Conservation (phyloP, 2,329 filamentous ascomycete genomes). For the Xylaria sp. region DNA sequence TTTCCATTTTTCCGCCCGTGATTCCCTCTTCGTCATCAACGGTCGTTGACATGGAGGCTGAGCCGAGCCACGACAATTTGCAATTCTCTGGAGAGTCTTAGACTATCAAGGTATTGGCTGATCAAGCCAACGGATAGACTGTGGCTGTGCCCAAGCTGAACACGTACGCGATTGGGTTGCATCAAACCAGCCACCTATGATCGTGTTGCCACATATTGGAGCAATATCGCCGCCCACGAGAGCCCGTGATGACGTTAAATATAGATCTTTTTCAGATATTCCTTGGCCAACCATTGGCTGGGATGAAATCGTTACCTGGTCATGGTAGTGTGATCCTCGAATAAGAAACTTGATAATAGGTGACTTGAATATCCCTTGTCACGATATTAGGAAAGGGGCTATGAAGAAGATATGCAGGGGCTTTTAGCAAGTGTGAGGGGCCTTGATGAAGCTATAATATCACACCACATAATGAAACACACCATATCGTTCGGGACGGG, state of each 20-base stretch:
- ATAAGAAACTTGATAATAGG: not conserved
- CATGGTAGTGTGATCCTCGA: constrained; percentile 1
- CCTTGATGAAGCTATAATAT: not conserved
- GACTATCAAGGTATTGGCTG: not conserved
- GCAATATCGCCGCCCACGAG: constrained; percentile 2
- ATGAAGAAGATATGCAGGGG: constrained; percentile 16
- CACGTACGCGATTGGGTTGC: constrained; percentile 3
- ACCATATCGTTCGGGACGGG: not conserved
- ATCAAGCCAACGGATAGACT: not conserved
- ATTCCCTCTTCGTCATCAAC: constrained; percentile 4
- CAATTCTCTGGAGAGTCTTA: not conserved
- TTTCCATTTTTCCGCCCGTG: not conserved
- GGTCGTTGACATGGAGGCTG: not conserved
- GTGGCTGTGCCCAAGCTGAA: constrained; percentile 21
- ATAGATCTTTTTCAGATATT: constrained; percentile 8
- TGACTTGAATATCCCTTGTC: not conserved
- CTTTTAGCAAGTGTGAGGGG: not conserved
- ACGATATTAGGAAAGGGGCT: not conserved
- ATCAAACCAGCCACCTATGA: constrained; percentile 19
- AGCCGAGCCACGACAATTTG: constrained; percentile 9
- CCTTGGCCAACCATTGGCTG: constrained; percentile 3
- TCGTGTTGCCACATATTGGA: not conserved
- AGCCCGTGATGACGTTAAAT: constrained; percentile 4
- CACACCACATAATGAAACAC: constrained; percentile 4
- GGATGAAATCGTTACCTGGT: not conserved